A percentile compares a stretch with the other conserved stretches of the same genome.
Conservation (phyloP, 768 basidiomycete genomes). For the Boletus rubropictus region DNA sequence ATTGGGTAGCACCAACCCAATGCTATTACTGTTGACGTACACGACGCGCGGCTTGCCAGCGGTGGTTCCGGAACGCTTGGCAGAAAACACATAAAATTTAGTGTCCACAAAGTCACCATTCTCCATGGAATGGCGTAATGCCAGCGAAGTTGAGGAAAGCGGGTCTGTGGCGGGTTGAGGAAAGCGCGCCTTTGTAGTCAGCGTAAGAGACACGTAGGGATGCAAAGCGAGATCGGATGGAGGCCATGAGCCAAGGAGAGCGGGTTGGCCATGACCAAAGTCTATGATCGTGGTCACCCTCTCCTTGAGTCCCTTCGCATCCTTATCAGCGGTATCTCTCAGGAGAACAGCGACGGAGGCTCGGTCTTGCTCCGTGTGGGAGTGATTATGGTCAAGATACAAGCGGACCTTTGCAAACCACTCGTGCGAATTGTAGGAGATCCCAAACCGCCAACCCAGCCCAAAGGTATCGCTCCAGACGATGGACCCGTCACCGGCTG, state of each 20-base stretch:
- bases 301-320: slow-evolving; percentile 5
- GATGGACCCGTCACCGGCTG: not conserved
- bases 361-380: slow-evolving; percentile 17
- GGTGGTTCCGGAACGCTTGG: slow-evolving; percentile 4
- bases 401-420: slow-evolving; percentile 24
- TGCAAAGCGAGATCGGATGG: slow-evolving; percentile 4
- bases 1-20: slow-evolving; percentile 15
- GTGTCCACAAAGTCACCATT: slow-evolving; percentile 26
- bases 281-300: slow-evolving; percentile 16
- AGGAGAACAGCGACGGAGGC: slow-evolving; percentile 15
- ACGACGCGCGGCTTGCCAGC: slow-evolving; percentile 22
- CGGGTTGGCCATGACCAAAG: slow-evolving; percentile 25
- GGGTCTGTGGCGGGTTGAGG: slow-evolving; percentile 10
- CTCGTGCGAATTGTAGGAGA: slow-evolving; percentile 13
- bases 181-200: slow-evolving; percentile 15
- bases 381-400: slow-evolving; percentile 26
- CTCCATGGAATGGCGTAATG: slow-evolving; percentile 21
- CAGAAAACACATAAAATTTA: slow-evolving; percentile 27
- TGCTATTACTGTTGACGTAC: slow-evolving; percentile 21
- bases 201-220: slow-evolving; percentile 21
- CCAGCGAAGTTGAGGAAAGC: slow-evolving; percentile 13
- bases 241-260: slow-evolving; percentile 23
- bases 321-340: slow-evolving; percentile 1
- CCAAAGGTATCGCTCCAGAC: slow-evolving; percentile 27
- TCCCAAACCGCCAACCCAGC: slow-evolving; percentile 26